phyloP scores from a whole-genome alignment of 345 rosid species.

The Murraya koenigii region DNA sequence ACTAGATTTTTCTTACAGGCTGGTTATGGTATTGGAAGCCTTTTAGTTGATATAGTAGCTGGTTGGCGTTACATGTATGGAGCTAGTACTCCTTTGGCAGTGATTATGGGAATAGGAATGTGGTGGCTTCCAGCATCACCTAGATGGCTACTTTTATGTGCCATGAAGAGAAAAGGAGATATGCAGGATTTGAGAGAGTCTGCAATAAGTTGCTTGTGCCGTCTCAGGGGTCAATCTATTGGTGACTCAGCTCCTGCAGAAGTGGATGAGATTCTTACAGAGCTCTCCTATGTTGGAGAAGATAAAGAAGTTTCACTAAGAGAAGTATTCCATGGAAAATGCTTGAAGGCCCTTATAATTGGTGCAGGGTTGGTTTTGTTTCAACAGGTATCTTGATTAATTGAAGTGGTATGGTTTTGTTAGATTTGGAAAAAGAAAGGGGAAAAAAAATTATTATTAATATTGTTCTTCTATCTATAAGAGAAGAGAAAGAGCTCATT shows the following conservation, averaged over 20 bases:
- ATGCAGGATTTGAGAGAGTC: slow-evolving; percentile 57
- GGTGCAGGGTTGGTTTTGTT: slow-evolving; percentile 91
- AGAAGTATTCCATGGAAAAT: slow-evolving; percentile 78
- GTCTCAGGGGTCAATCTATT: slow-evolving; percentile 72
- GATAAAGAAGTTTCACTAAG: slow-evolving; percentile 53
- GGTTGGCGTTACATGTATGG: slow-evolving; percentile 98
- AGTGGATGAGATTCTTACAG: slow-evolving; percentile 73
- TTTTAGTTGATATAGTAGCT: slow-evolving; percentile 56
- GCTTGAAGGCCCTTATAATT: slow-evolving; percentile 78
- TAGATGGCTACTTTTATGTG: slow-evolving; percentile 84
- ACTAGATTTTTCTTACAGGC: slow-evolving; percentile 44
- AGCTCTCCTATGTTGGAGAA: slow-evolving; percentile 66
- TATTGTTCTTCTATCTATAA: neutral
- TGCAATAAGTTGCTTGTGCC: slow-evolving; percentile 59
- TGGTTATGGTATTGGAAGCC: slow-evolving; percentile 90
- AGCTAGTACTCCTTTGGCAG: slow-evolving; percentile 69
- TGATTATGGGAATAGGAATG: slow-evolving; percentile 89
- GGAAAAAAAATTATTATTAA: neutral
- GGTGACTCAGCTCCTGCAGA: slow-evolving; percentile 61
- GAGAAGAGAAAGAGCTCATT: neutral
- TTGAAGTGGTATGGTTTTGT: neutral
- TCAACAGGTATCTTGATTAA: slow-evolving; percentile 64
- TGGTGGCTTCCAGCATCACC: slow-evolving; percentile 97
- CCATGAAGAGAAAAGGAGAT: slow-evolving; percentile 77
- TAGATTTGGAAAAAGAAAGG: neutral